Evolutionary conservation across 208 protist species (phyloP), one percentile per base, ranked within the genome.

Genomic region (Hexamita inflata): DNA sequence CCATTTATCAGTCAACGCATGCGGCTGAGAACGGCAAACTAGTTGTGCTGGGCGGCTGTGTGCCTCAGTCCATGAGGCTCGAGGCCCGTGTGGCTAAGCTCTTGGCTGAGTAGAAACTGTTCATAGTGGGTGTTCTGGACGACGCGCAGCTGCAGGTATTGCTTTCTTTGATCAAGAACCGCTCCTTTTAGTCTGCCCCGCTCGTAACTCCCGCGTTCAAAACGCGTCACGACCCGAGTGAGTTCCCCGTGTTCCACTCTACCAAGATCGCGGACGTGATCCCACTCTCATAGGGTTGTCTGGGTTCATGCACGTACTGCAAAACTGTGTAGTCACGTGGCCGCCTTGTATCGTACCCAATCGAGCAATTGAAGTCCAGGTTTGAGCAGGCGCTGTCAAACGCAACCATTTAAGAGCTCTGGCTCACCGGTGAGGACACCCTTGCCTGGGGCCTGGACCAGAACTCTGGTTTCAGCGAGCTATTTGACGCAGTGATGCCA

Each of bases 401-500:
- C 28, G 4, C 34, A 41, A 59, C 30, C 9, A 32, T 62, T 0
- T 41, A 15, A 28, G 77, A 80, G 70, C 13, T 80, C 19, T 65
- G 77, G 70, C 45, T 80, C 11, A 68, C 58, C 24, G 77, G 77
- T 15, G 77, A 80, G 42, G 77, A 80, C 39, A 65, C 42, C 28
- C 64, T 67, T 0, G 77, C 77, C 35, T 80, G 73, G 68, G 77
- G 77, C n/a, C 34, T 67, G 2, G 77, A 80, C 29, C 40, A 34
- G 24, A 30, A 42, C 35, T 1, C 26, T 0, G 35, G 28, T 29
- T 53, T 78, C 29, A 53, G 32, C 38, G 28, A 66, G 49, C 30
- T 78, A 11, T 78, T 78, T 7, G 28, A 64, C 28, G 1, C 1
- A 26, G 26, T 78, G 1, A 38, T 34, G 24, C 2, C 45, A n/a